Evolutionary conservation across 78 protist species (phyloP).

Genomic region (Emiliania huxleyi): DNA sequence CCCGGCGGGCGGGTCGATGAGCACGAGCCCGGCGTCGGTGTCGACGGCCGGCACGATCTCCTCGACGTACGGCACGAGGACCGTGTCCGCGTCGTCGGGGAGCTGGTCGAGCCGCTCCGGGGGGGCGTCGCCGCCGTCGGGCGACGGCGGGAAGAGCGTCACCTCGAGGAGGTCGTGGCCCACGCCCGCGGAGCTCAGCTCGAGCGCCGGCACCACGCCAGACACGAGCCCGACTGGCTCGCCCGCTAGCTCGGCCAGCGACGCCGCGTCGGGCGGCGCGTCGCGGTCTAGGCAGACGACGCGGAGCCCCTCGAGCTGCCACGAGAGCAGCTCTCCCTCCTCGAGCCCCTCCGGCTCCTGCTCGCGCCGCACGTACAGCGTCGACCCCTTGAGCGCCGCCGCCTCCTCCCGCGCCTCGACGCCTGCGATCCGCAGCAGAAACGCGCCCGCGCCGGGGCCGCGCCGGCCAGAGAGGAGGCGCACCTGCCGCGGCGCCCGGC

Average conservation of each 20-base stretch:
- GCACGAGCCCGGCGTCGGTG: not conserved
- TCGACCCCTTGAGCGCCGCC: not conserved
- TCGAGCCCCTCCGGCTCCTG: not conserved
- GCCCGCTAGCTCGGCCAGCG: not conserved
- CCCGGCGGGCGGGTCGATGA: not conserved
- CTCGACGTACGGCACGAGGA: not conserved
- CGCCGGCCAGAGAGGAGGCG: not conserved
- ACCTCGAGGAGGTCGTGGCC: constrained; percentile 22
- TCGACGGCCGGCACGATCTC: not conserved
- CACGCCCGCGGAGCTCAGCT: not conserved
- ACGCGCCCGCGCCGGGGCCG: not conserved
- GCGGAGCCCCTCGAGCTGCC: not conserved
- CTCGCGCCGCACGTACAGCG: not conserved
- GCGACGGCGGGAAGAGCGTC: too few relatives aligned
- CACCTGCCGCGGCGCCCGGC: constrained; percentile 5
- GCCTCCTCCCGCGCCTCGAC: not conserved
- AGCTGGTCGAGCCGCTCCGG: too few relatives aligned
- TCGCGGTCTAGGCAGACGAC: not conserved
- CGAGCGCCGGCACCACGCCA: not conserved
- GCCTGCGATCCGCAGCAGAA: not conserved
- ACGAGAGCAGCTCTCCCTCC: not conserved
- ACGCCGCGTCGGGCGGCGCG: too few relatives aligned
- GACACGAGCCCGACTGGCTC: not conserved
- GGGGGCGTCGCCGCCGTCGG: not conserved
- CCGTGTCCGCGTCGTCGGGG: not conserved